Conservation (phyloP, 2,329 filamentous ascomycete species). For the Trichoderma pleuroti region DNA sequence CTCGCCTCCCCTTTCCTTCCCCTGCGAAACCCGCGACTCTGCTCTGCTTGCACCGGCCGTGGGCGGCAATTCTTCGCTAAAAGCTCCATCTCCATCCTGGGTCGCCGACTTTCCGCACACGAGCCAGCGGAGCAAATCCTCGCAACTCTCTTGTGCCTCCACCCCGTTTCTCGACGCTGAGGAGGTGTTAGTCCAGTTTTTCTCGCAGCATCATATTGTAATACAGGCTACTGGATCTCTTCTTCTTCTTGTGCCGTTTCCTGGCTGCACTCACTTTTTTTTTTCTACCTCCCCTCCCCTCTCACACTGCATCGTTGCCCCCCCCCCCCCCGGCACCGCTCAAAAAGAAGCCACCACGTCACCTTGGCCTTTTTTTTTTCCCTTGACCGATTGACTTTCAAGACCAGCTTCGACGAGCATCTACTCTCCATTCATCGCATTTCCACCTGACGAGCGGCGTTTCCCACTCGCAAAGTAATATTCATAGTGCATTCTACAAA, state of each 20-base stretch:
- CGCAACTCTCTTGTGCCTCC: slow-evolving; percentile 12
- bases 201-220: slow-evolving; percentile 33
- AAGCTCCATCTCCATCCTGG: background rate
- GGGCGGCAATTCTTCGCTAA: slow-evolving; percentile 16
- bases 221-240: slow-evolving; percentile 33
- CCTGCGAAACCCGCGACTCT: slow-evolving; percentile 22
- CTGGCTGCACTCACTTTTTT: slow-evolving; percentile 9
- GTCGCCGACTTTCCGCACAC: slow-evolving; percentile 12
- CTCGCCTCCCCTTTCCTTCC: slow-evolving; percentile 15
- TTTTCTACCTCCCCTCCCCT: background rate
- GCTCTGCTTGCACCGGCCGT: slow-evolving; percentile 5
- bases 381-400: slow-evolving; percentile 18
- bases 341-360: slow-evolving; percentile 13
- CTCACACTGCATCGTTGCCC: slow-evolving; percentile 1
- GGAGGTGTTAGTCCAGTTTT: slow-evolving; percentile 18
- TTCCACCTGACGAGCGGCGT: slow-evolving; percentile 8
- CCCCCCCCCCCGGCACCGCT: slow-evolving; percentile 2
- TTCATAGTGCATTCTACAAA: slow-evolving; percentile 4
- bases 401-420: slow-evolving; percentile 15
- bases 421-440: slow-evolving; percentile 12
- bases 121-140: slow-evolving; percentile 17
- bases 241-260: slow-evolving; percentile 10
- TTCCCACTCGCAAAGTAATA: slow-evolving; percentile 8
- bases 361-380: slow-evolving; percentile 10
- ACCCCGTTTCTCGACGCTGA: slow-evolving; percentile 16